Evolutionary conservation across 140 eudicot species (phyloP), one percentile per base, ranked within the genome.

Genomic region (Stevia rebaudiana): DNA sequence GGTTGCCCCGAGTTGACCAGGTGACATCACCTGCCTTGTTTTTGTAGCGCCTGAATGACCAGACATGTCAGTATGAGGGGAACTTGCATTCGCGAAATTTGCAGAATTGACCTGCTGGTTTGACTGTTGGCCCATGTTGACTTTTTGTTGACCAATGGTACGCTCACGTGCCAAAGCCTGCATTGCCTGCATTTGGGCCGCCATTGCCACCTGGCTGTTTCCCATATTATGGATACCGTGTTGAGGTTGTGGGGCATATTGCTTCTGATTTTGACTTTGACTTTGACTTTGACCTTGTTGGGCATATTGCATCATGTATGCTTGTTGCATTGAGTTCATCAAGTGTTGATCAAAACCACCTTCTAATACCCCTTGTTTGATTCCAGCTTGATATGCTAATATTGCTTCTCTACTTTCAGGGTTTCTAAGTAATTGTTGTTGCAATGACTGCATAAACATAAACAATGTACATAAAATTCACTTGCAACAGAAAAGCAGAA

Each of bases 111-210:
- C 71, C 52, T 77, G 95, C 75, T 84, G 95, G 23, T 82, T 84
- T 28, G 81, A 61, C 81, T 65, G 86, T 9, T 77, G 68, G 42
- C 63, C 50, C 55, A 62, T 68, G 79, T 72, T 80, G 47, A 78
- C 82, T 69, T 78, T 88, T 61, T 92, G 94, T 33, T 70, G 76
- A 48, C 69, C 62, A 48, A 92, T 88, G 71, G 85, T 85, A 48
- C 86, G 95, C 58, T 88, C 98, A 56, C 66, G 86, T 12, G 96
- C 98, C 80, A 89, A 69, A 39, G 88, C 97, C 71, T 88, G 95
- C 82, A 87, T 79, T 44, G 94, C 95, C 76, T 86, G 98, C 77
- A 91, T 56, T 73, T 91, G 98, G 22, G 96, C 89, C 56, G 84
- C 90, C 90, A 83, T 73, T 56, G 85, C 76, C 43, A 61, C 67